These are phyloP conservation scores for Cladosporium halotolerans DNA, from an alignment of 2,329 filamentous ascomycete genomes.

Conservation along the genomic window DNA sequence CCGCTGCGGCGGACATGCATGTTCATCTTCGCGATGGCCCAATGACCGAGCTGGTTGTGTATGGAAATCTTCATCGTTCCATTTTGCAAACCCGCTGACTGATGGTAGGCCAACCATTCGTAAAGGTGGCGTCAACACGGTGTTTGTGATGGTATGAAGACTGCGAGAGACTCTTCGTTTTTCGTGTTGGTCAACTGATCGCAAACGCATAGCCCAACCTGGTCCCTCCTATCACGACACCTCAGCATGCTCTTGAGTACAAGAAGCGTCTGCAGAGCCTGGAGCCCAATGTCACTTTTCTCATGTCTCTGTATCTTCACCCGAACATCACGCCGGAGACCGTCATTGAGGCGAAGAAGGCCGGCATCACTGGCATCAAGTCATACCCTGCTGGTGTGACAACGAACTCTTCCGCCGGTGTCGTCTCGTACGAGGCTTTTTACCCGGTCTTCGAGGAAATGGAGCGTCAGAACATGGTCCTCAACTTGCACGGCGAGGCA, in stretches of 20 bases:
- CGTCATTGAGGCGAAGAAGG: slow-evolving; percentile 65
- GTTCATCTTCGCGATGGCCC: slow-evolving; percentile 48
- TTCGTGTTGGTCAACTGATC: not conserved
- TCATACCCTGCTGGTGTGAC: slow-evolving; percentile 56
- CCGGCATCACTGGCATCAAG: slow-evolving; percentile 68
- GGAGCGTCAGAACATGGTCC: slow-evolving; percentile 73
- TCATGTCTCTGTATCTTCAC: slow-evolving; percentile 48
- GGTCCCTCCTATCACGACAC: slow-evolving; percentile 45
- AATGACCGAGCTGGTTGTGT: slow-evolving; percentile 45
- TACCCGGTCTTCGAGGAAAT: slow-evolving; percentile 82
- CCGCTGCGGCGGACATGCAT: slow-evolving; percentile 45
- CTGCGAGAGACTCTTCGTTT: not conserved
- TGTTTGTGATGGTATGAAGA: slow-evolving; percentile 46
- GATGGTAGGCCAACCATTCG: slow-evolving; percentile 41
- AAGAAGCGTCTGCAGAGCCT: slow-evolving; percentile 37
- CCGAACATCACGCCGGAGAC: slow-evolving; percentile 43
- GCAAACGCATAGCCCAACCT: slow-evolving; percentile 40
- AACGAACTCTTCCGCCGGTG: slow-evolving; percentile 59
- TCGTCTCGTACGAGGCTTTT: slow-evolving; percentile 63
- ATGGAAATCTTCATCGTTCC: slow-evolving; percentile 7
- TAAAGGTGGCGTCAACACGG: slow-evolving; percentile 46
- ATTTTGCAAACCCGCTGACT: slow-evolving; percentile 1
- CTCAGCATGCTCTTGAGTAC: slow-evolving; percentile 43
- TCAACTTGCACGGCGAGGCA: slow-evolving; percentile 93
- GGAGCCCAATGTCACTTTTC: slow-evolving; percentile 44